Conservation (phyloP, 805 yeast species). For the Lachancea cidri region DNA sequence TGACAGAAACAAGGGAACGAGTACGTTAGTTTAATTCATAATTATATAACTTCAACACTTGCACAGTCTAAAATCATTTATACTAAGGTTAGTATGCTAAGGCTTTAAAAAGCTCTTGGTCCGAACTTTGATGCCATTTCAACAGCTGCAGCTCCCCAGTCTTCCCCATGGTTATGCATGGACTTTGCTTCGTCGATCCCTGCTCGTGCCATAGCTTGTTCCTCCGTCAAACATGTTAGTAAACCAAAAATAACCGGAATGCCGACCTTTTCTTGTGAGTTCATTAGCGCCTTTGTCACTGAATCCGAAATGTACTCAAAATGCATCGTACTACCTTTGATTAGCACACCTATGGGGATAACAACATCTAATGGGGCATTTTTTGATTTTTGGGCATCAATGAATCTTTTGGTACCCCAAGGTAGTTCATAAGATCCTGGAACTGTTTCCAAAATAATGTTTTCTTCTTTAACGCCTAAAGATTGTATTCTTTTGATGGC, state of each 20-base stretch:
- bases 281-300: constrained; percentile 80
- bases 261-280: constrained; percentile 59
- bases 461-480: constrained; percentile 68
- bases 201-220: constrained; percentile 90
- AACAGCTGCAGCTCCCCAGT: constrained; percentile 99
- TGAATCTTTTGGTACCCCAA: constrained; percentile 58
- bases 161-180: constrained; percentile 94
- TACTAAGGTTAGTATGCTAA: too few relatives aligned
- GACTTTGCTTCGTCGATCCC: constrained; percentile 62
- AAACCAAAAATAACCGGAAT: constrained; percentile 91
- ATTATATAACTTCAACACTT: too few relatives aligned
- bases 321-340: constrained; percentile 97
- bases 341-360: constrained; percentile 89
- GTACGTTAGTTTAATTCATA: constrained; percentile 3
- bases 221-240: constrained; percentile 87
- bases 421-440: constrained; percentile 97
- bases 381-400: constrained; percentile 38
- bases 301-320: constrained; percentile 95
- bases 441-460: constrained; percentile 76
- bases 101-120: constrained; percentile 16
- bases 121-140: constrained; percentile 70
- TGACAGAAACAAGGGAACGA: constrained; percentile 1
- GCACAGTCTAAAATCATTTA: too few relatives aligned
- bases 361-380: constrained; percentile 68
- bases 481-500: constrained; percentile 54